phyloP scores from a whole-genome alignment of 441 rosid genomes.

The Manihot esculenta region DNA sequence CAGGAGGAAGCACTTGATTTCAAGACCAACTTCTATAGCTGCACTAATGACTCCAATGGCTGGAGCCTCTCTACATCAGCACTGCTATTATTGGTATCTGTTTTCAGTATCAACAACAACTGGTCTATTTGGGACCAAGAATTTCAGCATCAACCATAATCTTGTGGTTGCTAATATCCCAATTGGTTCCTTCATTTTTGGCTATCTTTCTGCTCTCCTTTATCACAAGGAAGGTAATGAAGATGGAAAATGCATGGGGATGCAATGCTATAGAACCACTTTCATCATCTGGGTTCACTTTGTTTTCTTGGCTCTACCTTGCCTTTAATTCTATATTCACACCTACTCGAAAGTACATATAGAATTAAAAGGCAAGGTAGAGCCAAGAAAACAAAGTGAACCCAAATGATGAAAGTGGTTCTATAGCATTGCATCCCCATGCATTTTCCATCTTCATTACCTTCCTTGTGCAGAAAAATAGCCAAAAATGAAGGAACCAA shows the following conservation, averaged over 20 bases:
- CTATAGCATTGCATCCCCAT: constrained; percentile 60
- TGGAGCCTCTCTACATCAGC: constrained; percentile 58
- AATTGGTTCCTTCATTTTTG: constrained; percentile 67
- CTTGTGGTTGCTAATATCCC: constrained; percentile 75
- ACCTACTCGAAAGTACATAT: constrained; percentile 34
- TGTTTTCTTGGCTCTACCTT: constrained; percentile 54
- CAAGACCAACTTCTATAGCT: constrained; percentile 58
- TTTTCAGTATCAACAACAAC: constrained; percentile 62
- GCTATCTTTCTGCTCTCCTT: constrained; percentile 60
- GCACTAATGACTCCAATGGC: constrained; percentile 62
- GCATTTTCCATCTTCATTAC: constrained; percentile 45
- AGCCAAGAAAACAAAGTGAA: constrained; percentile 50
- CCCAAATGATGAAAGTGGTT: constrained; percentile 67
- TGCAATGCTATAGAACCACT: constrained; percentile 54
- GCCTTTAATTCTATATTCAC: constrained; percentile 47
- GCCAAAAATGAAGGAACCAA: constrained; percentile 75
- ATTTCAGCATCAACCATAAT: constrained; percentile 47
- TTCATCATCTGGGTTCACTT: constrained; percentile 64
- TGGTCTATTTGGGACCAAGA: constrained; percentile 64
- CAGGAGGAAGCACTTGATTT: constrained; percentile 46
- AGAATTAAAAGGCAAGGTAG: constrained; percentile 57
- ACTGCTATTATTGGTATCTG: constrained; percentile 66
- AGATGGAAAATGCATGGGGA: constrained; percentile 60
- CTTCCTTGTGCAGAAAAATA: constrained; percentile 55
- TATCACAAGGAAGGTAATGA: constrained; percentile 41